Conservation (phyloP, 2,329 filamentous ascomycete species). For the Arachnopeziza araneosa region DNA sequence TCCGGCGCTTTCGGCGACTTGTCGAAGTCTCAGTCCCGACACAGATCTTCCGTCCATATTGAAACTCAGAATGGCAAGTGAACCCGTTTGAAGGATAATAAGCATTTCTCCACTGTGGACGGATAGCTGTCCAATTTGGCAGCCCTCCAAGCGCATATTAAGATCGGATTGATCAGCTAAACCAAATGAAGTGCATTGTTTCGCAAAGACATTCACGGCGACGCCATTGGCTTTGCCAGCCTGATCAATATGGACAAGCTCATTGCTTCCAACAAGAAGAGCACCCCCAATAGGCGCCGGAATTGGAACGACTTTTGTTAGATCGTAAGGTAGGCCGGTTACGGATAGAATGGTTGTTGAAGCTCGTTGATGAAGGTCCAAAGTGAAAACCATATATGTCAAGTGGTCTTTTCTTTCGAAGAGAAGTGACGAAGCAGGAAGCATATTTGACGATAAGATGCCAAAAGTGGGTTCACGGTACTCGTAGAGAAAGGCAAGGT, state of each 20-base stretch:
- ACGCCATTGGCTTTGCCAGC: slow-evolving; percentile 90
- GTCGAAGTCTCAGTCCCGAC: slow-evolving; percentile 72
- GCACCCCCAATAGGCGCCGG: slow-evolving; percentile 85
- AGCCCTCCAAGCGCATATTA: slow-evolving; percentile 73
- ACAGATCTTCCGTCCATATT: slow-evolving; percentile 86
- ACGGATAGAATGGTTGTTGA: slow-evolving; percentile 92
- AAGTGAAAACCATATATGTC: slow-evolving; percentile 88
- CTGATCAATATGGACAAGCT: slow-evolving; percentile 92
- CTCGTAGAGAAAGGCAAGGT: slow-evolving; percentile 90
- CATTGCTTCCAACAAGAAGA: slow-evolving; percentile 79
- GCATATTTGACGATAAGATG: slow-evolving; percentile 73
- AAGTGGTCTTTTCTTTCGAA: slow-evolving; percentile 77
- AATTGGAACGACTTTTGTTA: slow-evolving; percentile 76
- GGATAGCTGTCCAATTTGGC: slow-evolving; percentile 69
- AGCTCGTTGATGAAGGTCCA: slow-evolving; percentile 88
- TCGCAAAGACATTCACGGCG: slow-evolving; percentile 86
- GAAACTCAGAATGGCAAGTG: slow-evolving; percentile 71
- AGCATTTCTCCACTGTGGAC: slow-evolving; percentile 76
- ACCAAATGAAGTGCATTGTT: slow-evolving; percentile 73
- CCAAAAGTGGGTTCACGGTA: slow-evolving; percentile 98
- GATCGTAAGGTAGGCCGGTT: slow-evolving; percentile 76
- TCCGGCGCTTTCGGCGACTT: slow-evolving; percentile 57
- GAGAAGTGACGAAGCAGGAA: slow-evolving; percentile 67
- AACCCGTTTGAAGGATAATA: slow-evolving; percentile 72
- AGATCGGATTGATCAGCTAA: slow-evolving; percentile 83